A percentile compares a stretch with the other conserved stretches of the same genome.
Evolutionary conservation across 2,329 filamentous ascomycete species (phyloP).

Genomic region (Kalmusia sp.): DNA sequence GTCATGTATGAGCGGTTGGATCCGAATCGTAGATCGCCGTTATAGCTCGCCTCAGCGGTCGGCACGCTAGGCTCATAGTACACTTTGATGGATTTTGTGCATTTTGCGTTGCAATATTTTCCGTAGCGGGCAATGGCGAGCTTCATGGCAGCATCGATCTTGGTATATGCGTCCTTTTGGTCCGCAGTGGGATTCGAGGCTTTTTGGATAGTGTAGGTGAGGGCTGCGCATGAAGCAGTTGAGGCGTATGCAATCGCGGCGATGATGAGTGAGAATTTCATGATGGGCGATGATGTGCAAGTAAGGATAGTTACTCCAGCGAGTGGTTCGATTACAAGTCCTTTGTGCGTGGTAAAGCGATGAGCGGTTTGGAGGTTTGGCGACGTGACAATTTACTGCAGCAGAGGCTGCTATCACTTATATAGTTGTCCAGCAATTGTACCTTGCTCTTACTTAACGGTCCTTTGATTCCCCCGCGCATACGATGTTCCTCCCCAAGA

Average conservation of each 20-base stretch:
- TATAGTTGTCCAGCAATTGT: not conserved
- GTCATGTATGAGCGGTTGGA: conserved; percentile 43
- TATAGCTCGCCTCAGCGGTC: conserved; percentile 45
- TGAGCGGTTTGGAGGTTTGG: not conserved
- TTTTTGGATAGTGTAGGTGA: conserved; percentile 37
- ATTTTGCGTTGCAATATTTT: conserved; percentile 25
- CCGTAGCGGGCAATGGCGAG: conserved; percentile 36
- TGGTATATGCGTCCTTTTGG: conserved; percentile 39
- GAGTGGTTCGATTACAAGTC: too few relatives aligned
- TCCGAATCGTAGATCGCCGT: conserved; percentile 43
- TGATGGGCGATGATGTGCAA: conserved; percentile 10
- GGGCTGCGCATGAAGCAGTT: conserved; percentile 25
- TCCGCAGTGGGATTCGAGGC: conserved; percentile 37
- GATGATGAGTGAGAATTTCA: conserved; percentile 30
- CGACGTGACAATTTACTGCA: not conserved
- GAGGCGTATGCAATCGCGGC: conserved; percentile 25
- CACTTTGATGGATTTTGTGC: conserved; percentile 35
- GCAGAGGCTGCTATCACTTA: not conserved
- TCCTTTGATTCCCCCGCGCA: too few relatives aligned
- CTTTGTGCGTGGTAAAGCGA: not conserved
- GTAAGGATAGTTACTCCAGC: not conserved
- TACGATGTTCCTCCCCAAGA: not conserved
- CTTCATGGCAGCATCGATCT: conserved; percentile 41
- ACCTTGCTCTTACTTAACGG: not conserved
- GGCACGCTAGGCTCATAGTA: conserved; percentile 40